These are phyloP conservation scores for Phytophthora multivora DNA, from an alignment of 352 stramenopile species.

Conservation along the genomic window DNA sequence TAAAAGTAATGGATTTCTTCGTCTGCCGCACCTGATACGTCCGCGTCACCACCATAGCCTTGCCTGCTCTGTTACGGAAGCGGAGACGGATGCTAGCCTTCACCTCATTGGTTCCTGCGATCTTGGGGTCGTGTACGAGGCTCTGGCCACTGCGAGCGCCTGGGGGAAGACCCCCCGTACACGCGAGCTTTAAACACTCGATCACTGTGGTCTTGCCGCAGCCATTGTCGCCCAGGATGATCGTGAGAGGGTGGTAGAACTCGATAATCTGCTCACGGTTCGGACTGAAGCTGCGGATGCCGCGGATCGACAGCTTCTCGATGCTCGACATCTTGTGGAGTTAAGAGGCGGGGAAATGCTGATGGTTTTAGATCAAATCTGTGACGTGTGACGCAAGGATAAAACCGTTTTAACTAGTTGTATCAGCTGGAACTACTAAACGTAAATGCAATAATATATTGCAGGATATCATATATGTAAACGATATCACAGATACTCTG, in stretches of 20 bases:
- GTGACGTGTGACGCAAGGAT: too few species aligned
- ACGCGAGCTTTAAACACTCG: conserved; percentile 98
- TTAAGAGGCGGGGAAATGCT: not conserved
- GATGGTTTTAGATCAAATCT: too few species aligned
- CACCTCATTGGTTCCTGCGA: conserved; percentile 92
- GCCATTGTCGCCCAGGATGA: conserved; percentile 97
- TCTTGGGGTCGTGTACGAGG: conserved; percentile 98
- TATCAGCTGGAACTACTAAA: too few species aligned
- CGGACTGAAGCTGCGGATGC: conserved; percentile 97
- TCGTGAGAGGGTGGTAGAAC: conserved; percentile 99
- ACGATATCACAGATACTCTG: not conserved
- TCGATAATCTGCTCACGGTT: conserved; percentile 95
- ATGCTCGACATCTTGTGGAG: conserved; percentile 93
- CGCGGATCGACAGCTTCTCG: conserved; percentile 98
- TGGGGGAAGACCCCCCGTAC: conserved; percentile 94
- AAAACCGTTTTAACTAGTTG: too few species aligned
- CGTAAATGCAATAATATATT: too few species aligned
- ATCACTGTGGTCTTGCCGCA: conserved; percentile 99
- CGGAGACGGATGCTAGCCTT: conserved; percentile 89
- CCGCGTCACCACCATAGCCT: conserved; percentile 92
- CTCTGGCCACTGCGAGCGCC: conserved; percentile 88
- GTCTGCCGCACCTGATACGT: conserved; percentile 95
- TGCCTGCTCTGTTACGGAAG: conserved; percentile 92
- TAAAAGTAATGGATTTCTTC: conserved; percentile 93
- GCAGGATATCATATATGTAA: too few species aligned